These are phyloP conservation scores for Avena atlantica DNA, from an alignment of 176 grass and related monocot species.

Conservation along the genomic window DNA sequence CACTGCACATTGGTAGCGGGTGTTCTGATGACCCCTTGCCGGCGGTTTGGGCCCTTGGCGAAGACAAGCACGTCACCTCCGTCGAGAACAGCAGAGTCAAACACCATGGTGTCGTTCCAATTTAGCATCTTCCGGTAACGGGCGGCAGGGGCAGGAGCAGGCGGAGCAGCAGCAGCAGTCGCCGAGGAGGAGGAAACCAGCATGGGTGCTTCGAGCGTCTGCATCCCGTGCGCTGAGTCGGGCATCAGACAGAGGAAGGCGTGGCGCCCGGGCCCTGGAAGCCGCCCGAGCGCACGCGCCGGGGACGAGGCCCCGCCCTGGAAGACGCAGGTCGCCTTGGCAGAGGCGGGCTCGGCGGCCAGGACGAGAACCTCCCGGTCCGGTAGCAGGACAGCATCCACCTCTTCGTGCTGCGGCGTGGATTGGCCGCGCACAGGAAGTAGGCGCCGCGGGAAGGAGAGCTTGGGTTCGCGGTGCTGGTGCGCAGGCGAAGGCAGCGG, in stretches of 20 bases:
- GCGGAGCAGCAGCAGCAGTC: background rate
- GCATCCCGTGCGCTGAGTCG: background rate
- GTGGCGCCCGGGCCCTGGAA: background rate
- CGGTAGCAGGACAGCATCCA: background rate
- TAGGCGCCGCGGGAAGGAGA: background rate
- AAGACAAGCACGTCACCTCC: background rate
- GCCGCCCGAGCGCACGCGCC: background rate
- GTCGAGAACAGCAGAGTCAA: background rate
- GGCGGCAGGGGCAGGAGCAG: too few species aligned
- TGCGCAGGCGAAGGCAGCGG: too few species aligned
- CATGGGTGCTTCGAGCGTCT: background rate
- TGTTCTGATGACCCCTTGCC: background rate
- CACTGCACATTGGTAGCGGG: background rate
- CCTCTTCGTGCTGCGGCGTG: background rate
- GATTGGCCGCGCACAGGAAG: background rate
- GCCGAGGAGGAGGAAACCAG: background rate
- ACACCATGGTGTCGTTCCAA: background rate
- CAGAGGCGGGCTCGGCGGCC: background rate
- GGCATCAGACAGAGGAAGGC: background rate
- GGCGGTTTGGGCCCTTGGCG: background rate
- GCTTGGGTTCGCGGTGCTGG: too few species aligned
- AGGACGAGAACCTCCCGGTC: background rate
- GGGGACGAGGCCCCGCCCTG: background rate
- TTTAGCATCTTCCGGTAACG: background rate
- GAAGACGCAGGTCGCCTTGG: background rate